Evolutionary conservation across 306 rosid species (phyloP).

Genomic region (Sicyos edulis): DNA sequence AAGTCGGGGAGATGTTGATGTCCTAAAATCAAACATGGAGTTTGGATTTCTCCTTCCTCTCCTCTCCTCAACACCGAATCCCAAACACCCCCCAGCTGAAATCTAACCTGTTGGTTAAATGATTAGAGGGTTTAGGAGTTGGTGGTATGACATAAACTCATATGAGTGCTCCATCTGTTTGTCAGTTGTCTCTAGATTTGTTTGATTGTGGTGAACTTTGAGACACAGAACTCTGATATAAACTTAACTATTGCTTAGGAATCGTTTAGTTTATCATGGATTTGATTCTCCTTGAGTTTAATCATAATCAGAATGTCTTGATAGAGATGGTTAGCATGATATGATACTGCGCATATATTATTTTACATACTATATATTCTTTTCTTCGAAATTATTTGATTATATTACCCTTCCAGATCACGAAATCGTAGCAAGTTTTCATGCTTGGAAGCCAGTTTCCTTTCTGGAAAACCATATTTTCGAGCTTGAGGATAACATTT

Average conservation of each 20-base stretch:
- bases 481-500: constrained; percentile 57
- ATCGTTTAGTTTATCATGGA: background rate
- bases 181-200: too few relatives aligned
- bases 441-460: constrained; percentile 43
- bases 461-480: constrained; percentile 47
- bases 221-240: background rate
- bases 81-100: too few relatives aligned
- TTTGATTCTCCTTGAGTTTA: background rate
- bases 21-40: too few relatives aligned
- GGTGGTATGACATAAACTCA: too few relatives aligned
- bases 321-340: background rate
- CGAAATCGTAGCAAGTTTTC: constrained; percentile 69
- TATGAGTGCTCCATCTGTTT: too few relatives aligned
- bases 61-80: too few relatives aligned
- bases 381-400: background rate
- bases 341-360: background rate
- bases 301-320: background rate
- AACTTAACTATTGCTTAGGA: background rate
- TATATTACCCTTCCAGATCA: constrained; percentile 44
- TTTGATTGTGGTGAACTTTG: background rate
- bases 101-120: too few relatives aligned
- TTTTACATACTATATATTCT: background rate
- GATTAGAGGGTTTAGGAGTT: too few relatives aligned
- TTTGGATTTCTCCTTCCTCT: too few relatives aligned
- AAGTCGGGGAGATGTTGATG: too few relatives aligned